Base-by-base conservation (phyloP, 345 rosid genomes). In the Moricandia moricandioides region DNA sequence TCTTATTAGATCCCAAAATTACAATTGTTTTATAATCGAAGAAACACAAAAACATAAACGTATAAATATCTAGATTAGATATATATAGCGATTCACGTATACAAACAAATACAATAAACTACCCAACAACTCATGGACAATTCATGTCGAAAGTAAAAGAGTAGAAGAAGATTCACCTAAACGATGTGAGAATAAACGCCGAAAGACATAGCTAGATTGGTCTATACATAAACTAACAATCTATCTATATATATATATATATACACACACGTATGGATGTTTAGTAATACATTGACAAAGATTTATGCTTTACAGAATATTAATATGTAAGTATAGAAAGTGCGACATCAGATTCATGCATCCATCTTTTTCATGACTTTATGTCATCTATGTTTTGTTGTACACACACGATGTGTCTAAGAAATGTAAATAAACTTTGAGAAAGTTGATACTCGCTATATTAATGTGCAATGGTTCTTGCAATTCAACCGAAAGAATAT, bases 331-430 rank as follows among this genome's bases (percentile, higher is more conserved):
- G 9, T 62, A 35, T 27, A 12, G 14, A 60, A 60, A 68, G 33
- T 40, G 14, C 7, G 63, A 61, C 74, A 60, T 68, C 45, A 75
- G 73, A 75, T 75, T 68, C 79, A 68, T 68, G 79, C 62, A 75
- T 16, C 73, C 69, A 75, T 43, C 10, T 60, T 24, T 30, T 68
- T 39, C 67, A 6, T 75, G 60, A 60, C 62, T 49, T 67, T 59
- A 26, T 68, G 78, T 74, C 70, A 37, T 51, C 13, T 33, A 14
- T 52, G 12, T 37, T 56, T 70, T 21, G 18, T 14, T 7, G 3
- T 14, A 17, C 7, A 40, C 29, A 43, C 13, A 40, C 8, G 34
- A 69, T 9, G 11, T 57, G 34, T 34, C 18, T 54, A 34, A 54
- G 8, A 24, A 43, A 61, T 33, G 68, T 61, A 71, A 49, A 4